Conservation (phyloP, 225 moss, liverwort and hornwort genomes). For the Rhytidiadelphus loreus region DNA sequence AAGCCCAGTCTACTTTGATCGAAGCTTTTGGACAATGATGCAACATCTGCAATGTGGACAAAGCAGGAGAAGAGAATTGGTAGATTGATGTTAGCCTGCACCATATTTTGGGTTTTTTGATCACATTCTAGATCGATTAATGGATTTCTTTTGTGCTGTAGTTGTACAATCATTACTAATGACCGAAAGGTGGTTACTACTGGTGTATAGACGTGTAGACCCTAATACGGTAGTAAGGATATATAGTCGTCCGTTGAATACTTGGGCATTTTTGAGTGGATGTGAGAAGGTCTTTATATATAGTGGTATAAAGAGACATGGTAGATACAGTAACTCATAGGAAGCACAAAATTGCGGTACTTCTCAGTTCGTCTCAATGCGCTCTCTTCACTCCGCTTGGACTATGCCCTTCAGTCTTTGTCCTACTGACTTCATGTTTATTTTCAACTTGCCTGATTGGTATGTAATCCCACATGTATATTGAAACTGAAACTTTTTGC, state of each 20-base stretch:
- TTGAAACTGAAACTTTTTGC: background rate
- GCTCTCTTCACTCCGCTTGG: background rate
- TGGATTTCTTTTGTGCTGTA: background rate
- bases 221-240: background rate
- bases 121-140: background rate
- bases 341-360: background rate
- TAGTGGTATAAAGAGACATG: background rate
- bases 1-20: conserved; percentile 47
- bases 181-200: background rate
- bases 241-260: background rate
- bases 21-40: background rate
- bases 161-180: conserved; percentile 5
- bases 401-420: background rate
- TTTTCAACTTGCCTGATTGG: background rate
- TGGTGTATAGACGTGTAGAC: conserved; percentile 1
- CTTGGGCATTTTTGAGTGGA: background rate
- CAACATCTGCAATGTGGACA: background rate
- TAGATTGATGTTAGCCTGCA: background rate
- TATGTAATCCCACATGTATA: background rate
- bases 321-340: background rate
- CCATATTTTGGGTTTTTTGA: conserved; percentile 1
- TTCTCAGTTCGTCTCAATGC: background rate
- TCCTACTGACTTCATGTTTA: background rate
- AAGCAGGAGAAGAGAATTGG: background rate
- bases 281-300: background rate